Evolutionary conservation across 148 eudicot species (phyloP), one percentile per base, ranked within the genome.

Genomic region (Beta vulgaris): DNA sequence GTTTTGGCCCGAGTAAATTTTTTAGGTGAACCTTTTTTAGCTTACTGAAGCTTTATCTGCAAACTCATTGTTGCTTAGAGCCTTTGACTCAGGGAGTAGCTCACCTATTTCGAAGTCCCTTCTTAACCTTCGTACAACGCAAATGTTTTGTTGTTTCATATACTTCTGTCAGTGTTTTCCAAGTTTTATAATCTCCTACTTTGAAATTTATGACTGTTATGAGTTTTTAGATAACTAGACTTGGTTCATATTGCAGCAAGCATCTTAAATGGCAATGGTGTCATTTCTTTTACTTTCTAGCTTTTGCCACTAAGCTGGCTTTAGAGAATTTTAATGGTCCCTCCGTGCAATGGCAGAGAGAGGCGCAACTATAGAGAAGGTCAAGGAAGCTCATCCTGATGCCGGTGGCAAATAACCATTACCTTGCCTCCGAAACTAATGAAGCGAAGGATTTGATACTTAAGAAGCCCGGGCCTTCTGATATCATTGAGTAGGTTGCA

Each of bases 351-450:
- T 72, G 46, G 46, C 82, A 87, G 90, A 77, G 88, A 87, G 76
- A 73, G 74, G n/a, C 39, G 86, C 81, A 9, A 63, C 80, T 1
- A 72, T 77, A 23, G 86, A 85, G 67, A 87, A 87, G 83, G 85
- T 85, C 9, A 87, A 77, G 76, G 90, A 85, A 76, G 90, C 90
- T 62, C 90, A 86, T 76, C 89, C 89, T 3, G 87, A 86, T 66
- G 89, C 88, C 0, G 85, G 89, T 2, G 89, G 89, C 35, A 86
- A n/a, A n/a, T n/a, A n/a, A 87, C 82, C 89, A 86, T 71, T 86
- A 84, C 79, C 76, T 87, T n/a, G 90, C 90, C 67, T 87, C 90
- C 7, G 85, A 87, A 69, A 83, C 85, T 36, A 87, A 87, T 9
- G 90, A 85, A 74, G 90, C 90, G 6, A 87, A 87, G 80, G 90